Base-by-base conservation (phyloP, 768 basidiomycete species). In the Amanita thiersii region DNA sequence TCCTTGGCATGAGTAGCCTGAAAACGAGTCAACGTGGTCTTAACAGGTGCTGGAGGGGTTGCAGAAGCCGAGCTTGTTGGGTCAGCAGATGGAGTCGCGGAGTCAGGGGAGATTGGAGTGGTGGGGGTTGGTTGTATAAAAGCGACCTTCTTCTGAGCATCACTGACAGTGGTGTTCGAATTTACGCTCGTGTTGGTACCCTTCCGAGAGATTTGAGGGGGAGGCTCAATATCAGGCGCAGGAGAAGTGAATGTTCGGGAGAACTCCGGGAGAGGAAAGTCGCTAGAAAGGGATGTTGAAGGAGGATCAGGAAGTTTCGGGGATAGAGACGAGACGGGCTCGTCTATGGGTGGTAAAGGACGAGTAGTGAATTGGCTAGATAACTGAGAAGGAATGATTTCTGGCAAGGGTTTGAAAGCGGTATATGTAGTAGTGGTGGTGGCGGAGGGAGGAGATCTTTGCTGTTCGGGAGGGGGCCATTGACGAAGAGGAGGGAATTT, bases 71-170 rank as follows among this genome's bases (percentile, higher is more conserved):
- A 39, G 12, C n/a, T 26, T 15, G 26, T 10, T n/a, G 15, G 25
- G 10, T 8, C 17, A 32, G 57, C 50, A 26, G 3, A 32, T 17
- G 20, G 25, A 11, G 56, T 51, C 47, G 57, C 55, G 50, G 57
- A 50, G 49, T 48, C 59, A 49, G 51, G 37, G 28, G 48, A 53
- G 21, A 55, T 53, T 40, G 69, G 61, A 47, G 71, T 59, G 0
- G 85, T 83, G 20, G 82, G 83, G 10, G 83, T 77, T 37, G 86
- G 86, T 20, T 86, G 86, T 52, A 85, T 72, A 63, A 91, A 91
- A 19, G 86, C 88, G 33, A 91, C 88, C 64, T 88, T 88, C 70
- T 91, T 91, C 54, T 75, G 76, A 23, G 75, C 66, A 49, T 83
- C 81, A 47, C 58, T 58, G 35, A 58, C 45, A 17, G 56, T 52